These are phyloP conservation scores for Phylloporus arenicola DNA, from an alignment of 768 basidiomycete species.

Conservation along the genomic window DNA sequence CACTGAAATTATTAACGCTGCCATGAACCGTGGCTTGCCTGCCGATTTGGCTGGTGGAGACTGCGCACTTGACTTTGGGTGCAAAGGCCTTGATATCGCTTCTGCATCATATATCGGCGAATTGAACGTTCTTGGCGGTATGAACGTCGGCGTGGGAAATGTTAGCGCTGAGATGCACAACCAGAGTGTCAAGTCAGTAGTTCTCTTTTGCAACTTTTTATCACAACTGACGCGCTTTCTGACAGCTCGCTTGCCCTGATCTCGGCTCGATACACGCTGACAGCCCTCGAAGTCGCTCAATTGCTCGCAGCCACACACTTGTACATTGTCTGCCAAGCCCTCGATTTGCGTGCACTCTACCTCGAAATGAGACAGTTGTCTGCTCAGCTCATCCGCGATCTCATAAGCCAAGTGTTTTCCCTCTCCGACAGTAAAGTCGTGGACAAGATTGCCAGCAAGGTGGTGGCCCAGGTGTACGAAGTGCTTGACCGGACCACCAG, in stretches of 20 bases:
- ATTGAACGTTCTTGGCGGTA: conserved; percentile 66
- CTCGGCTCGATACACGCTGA: conserved; percentile 74
- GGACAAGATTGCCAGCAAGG: conserved; percentile 20
- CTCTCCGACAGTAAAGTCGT: conserved; percentile 6
- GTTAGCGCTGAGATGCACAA: conserved; percentile 92
- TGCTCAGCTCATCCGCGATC: conserved; percentile 17
- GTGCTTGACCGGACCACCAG: conserved; percentile 61
- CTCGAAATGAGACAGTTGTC: conserved; percentile 47
- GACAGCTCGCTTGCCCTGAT: conserved; percentile 75
- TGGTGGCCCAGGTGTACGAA: conserved; percentile 40
- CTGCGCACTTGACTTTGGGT: conserved; percentile 76
- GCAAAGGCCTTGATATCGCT: conserved; percentile 81
- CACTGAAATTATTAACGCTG: conserved; percentile 51
- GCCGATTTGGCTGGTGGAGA: conserved; percentile 76
- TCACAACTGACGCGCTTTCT: not conserved
- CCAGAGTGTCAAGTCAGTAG: conserved; percentile 78
- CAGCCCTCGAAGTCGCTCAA: conserved; percentile 72
- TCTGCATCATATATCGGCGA: conserved; percentile 78
- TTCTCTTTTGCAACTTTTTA: too few relatives aligned
- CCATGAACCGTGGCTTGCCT: conserved; percentile 72
- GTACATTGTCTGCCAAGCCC: conserved; percentile 74
- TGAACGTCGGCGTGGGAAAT: conserved; percentile 78
- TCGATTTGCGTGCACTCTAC: conserved; percentile 77
- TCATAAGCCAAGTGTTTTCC: conserved; percentile 12
- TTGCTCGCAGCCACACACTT: conserved; percentile 71